Percentiles rank a stretch among this genome's conserved stretches.
Evolutionary conservation across 2,329 filamentous ascomycete species (phyloP).

Genomic region (Hysterium pulicare): DNA sequence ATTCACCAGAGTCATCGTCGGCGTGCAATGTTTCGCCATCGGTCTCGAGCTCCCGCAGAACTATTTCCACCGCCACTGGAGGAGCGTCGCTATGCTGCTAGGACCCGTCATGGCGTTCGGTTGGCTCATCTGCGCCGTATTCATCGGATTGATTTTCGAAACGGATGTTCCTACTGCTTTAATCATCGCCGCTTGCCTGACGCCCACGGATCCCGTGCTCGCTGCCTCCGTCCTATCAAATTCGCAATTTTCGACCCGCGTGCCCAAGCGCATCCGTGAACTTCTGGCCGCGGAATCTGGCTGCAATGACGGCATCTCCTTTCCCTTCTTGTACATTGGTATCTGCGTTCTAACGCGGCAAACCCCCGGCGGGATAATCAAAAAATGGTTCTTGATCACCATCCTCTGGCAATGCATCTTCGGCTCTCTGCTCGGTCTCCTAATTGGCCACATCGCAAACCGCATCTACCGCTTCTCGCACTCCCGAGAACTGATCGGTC

Average conservation of each 20-base stretch:
- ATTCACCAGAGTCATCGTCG: slow-evolving; percentile 45
- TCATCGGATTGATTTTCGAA: slow-evolving; percentile 47
- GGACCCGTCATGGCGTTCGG: slow-evolving; percentile 52
- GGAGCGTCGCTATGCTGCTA: slow-evolving; percentile 47
- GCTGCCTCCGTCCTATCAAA: slow-evolving; percentile 53
- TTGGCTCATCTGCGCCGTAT: slow-evolving; percentile 47
- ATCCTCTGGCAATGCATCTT: slow-evolving; percentile 54
- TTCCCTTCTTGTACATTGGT: slow-evolving; percentile 56
- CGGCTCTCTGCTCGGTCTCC: slow-evolving; percentile 46
- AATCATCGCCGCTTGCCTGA: slow-evolving; percentile 53
- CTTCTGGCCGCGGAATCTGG: slow-evolving; percentile 54
- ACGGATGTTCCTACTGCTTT: slow-evolving; percentile 46
- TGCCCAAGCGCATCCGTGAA: slow-evolving; percentile 51
- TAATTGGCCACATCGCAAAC: slow-evolving; percentile 49
- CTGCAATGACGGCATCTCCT: slow-evolving; percentile 55
- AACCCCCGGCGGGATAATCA: slow-evolving; percentile 40
- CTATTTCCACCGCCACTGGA: slow-evolving; percentile 53
- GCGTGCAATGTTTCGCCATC: slow-evolving; percentile 41
- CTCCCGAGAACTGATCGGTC: slow-evolving; percentile 44
- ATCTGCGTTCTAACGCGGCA: slow-evolving; percentile 43
- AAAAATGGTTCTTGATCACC: slow-evolving; percentile 53
- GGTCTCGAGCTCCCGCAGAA: slow-evolving; percentile 38
- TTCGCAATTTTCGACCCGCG: slow-evolving; percentile 50
- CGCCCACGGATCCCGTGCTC: slow-evolving; percentile 56
- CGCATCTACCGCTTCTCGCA: slow-evolving; percentile 48